These are phyloP conservation scores for Jimgerdemannia flammicorona DNA, from an alignment of 192 early-diverging fungal species.

Conservation along the genomic window DNA sequence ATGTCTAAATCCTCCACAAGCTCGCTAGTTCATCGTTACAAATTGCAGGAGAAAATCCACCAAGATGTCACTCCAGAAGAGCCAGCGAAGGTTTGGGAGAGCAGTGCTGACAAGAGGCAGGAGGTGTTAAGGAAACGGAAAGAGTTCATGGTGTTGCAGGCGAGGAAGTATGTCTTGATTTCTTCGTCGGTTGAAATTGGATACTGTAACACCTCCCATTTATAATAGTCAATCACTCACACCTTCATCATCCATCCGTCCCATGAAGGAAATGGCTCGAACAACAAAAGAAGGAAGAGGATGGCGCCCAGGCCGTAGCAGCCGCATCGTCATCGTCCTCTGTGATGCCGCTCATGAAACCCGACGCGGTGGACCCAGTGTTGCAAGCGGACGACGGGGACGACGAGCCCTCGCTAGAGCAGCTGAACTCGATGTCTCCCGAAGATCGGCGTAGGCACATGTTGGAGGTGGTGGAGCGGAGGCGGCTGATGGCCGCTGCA, in stretches of 20 bases:
- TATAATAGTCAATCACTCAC: neutral
- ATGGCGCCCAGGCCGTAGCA: neutral
- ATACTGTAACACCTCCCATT: neutral
- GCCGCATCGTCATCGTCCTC: neutral
- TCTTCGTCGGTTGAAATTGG: neutral
- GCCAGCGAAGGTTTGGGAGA: slow-evolving; percentile 60
- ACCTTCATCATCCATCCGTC: neutral
- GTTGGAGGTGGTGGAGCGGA: neutral
- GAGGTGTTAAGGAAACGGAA: slow-evolving; percentile 60
- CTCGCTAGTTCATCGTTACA: slow-evolving; percentile 47
- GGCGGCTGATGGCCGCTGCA: neutral
- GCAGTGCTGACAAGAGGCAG: slow-evolving; percentile 52
- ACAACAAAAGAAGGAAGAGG: neutral
- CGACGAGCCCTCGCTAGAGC: neutral
- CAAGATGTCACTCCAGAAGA: slow-evolving; percentile 27
- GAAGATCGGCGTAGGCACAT: neutral
- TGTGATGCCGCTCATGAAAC: neutral
- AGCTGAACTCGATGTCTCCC: neutral
- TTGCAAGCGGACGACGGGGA: neutral
- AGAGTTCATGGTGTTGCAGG: slow-evolving; percentile 66
- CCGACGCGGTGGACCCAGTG: neutral
- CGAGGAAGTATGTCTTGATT: slow-evolving; percentile 53
- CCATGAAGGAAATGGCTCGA: neutral
- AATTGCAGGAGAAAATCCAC: slow-evolving; percentile 38
- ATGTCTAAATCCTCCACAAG: slow-evolving; percentile 29